Conservation (phyloP, 176 grass and related monocot species). For the Eremochloa ophiuroides region DNA sequence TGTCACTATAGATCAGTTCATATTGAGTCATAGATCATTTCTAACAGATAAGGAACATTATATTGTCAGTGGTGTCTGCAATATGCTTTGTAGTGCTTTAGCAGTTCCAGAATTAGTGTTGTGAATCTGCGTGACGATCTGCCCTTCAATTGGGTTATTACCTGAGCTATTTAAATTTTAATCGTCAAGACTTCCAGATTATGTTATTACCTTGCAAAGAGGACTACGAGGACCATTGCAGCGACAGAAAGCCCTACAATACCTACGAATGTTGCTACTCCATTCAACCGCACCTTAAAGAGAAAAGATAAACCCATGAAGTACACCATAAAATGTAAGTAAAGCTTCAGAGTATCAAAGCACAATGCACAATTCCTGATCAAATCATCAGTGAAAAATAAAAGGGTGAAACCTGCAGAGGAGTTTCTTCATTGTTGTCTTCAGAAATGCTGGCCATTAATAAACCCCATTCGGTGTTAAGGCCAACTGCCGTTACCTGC, state of each 20-base stretch:
- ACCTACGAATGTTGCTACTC: conserved; percentile 91
- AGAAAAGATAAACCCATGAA: conserved; percentile 26
- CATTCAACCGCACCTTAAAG: conserved; percentile 93
- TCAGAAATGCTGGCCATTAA: conserved; percentile 98
- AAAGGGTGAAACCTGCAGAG: conserved; percentile 66
- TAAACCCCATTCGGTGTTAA: conserved; percentile 98
- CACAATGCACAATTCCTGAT: conserved; percentile 16
- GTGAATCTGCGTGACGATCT: neutral
- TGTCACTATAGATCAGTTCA: neutral
- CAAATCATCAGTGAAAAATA: conserved; percentile 21
- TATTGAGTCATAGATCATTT: no score
- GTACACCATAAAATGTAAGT: conserved; percentile 8
- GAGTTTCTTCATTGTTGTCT: conserved; percentile 96
- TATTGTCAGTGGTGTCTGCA: neutral
- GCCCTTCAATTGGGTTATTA: neutral
- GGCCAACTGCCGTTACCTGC: conserved; percentile 93
- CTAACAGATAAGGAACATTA: neutral
- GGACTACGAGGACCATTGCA: conserved; percentile 62
- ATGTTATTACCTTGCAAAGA: conserved; percentile 66
- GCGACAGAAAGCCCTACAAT: conserved; percentile 78
- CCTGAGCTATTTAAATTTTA: neutral
- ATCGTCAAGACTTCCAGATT: neutral
- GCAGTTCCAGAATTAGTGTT: conserved; percentile 2
- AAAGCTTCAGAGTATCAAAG: neutral
- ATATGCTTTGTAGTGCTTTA: neutral